Evolutionary conservation across 495 filamentous ascomycete genomes (phyloP).

Genomic region (Podospora bellae-mahoneyi): DNA sequence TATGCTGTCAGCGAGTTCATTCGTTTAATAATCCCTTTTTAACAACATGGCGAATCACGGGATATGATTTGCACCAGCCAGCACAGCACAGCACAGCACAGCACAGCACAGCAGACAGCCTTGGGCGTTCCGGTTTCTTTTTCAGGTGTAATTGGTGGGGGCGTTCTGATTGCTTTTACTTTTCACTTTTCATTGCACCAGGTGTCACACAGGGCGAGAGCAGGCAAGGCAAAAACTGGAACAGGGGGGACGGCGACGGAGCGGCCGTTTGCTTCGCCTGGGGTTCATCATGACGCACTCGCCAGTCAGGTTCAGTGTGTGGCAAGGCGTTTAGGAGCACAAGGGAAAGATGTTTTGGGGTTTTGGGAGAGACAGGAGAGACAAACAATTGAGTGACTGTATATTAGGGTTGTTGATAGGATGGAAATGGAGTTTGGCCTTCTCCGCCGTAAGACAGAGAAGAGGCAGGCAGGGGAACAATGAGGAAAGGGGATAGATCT

Average conservation of each 20-base stretch:
- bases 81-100: too few relatives aligned
- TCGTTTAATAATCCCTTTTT: background rate
- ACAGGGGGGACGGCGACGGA: background rate
- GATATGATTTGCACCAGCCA: background rate
- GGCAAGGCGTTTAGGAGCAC: background rate
- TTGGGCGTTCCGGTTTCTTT: slow-evolving; percentile 1
- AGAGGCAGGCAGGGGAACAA: background rate
- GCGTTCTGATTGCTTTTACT: background rate
- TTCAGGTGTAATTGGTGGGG: background rate
- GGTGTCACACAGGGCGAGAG: background rate
- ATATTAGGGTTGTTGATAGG: background rate
- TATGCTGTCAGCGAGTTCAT: background rate
- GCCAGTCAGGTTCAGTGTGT: background rate
- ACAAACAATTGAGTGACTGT: background rate
- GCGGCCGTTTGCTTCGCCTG: background rate
- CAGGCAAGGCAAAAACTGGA: background rate
- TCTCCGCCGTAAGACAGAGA: background rate
- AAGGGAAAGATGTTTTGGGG: background rate
- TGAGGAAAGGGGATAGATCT: background rate
- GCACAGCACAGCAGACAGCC: background rate
- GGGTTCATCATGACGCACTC: background rate
- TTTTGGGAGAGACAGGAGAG: background rate
- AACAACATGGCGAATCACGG: background rate
- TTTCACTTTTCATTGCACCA: background rate
- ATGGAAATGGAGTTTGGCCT: background rate